phyloP scores from a whole-genome alignment of 2,329 filamentous ascomycete genomes.

The Talaromyces sp. region DNA sequence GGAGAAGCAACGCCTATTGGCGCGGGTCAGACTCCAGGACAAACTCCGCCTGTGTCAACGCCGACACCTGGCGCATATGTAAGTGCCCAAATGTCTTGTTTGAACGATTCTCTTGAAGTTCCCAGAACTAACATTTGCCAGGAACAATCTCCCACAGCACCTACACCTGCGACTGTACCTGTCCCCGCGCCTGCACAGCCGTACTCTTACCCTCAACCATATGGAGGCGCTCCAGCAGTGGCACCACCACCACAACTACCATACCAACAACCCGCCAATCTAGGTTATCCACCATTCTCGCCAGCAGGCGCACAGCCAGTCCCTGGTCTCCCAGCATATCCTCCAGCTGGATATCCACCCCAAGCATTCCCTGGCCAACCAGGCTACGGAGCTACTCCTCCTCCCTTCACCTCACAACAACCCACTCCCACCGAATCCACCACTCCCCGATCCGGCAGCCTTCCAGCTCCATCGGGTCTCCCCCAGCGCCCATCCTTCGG shows the following conservation, averaged over 20 bases:
- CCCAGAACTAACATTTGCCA: conserved; percentile 16
- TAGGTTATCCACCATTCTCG: conserved; percentile 39
- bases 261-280: conserved; percentile 47
- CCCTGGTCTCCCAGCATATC: conserved; percentile 35
- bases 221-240: conserved; percentile 41
- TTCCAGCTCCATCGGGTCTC: conserved; percentile 60
- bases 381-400: conserved; percentile 43
- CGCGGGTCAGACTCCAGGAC: conserved; percentile 48
- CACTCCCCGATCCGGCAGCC: conserved; percentile 55
- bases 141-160: conserved; percentile 32
- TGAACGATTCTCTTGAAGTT: neutral
- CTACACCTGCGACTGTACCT: conserved; percentile 31
- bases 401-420: conserved; percentile 45
- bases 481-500: conserved; percentile 64
- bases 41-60: conserved; percentile 36
- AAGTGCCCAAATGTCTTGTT: conserved; percentile 42
- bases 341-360: conserved; percentile 36
- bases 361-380: conserved; percentile 35
- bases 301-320: conserved; percentile 41
- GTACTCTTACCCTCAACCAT: conserved; percentile 45
- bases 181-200: conserved; percentile 37
- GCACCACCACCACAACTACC: conserved; percentile 22
- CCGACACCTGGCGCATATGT: conserved; percentile 60
- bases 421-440: conserved; percentile 43
- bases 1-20: conserved; percentile 61